A percentile compares a stretch with the other conserved stretches of the same genome.
These are phyloP conservation scores for Backusella mclennaniae DNA, from an alignment of 192 early-diverging fungal genomes.

Conservation along the genomic window DNA sequence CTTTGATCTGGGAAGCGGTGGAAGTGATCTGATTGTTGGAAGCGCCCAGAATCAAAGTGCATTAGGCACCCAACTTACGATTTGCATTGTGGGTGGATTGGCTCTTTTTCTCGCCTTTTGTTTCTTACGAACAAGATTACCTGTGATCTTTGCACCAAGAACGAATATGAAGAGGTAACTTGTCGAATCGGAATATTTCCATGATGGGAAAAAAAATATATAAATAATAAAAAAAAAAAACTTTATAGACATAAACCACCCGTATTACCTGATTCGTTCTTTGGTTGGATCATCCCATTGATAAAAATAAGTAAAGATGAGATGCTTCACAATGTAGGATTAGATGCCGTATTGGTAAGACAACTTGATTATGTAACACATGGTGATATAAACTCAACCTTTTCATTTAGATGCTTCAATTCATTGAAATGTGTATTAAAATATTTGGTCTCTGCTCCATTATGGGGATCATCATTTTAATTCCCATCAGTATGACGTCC, in stretches of 20 bases:
- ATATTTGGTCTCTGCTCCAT: constrained; percentile 44
- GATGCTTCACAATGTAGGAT: constrained; percentile 52
- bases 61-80: constrained; percentile 19
- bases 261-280: constrained; percentile 39
- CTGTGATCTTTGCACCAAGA: constrained; percentile 30
- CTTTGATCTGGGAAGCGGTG: not conserved
- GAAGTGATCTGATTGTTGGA: not conserved
- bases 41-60: constrained; percentile 25
- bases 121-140: constrained; percentile 19
- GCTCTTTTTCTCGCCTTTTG: constrained; percentile 32
- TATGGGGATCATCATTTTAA: constrained; percentile 44
- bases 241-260: constrained; percentile 45
- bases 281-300: constrained; percentile 58
- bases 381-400: not conserved
- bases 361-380: not conserved
- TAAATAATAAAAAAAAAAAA: not conserved
- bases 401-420: constrained; percentile 44
- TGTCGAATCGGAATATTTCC: not conserved
- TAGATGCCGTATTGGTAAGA: constrained; percentile 59
- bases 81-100: constrained; percentile 20
- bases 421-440: constrained; percentile 46
- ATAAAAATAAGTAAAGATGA: constrained; percentile 36
- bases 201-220: not conserved
- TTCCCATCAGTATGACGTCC: constrained; percentile 39
- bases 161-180: constrained; percentile 32